Evolutionary conservation across 2,329 filamentous ascomycete genomes (phyloP).

Genomic region (Ascochyta lentis): DNA sequence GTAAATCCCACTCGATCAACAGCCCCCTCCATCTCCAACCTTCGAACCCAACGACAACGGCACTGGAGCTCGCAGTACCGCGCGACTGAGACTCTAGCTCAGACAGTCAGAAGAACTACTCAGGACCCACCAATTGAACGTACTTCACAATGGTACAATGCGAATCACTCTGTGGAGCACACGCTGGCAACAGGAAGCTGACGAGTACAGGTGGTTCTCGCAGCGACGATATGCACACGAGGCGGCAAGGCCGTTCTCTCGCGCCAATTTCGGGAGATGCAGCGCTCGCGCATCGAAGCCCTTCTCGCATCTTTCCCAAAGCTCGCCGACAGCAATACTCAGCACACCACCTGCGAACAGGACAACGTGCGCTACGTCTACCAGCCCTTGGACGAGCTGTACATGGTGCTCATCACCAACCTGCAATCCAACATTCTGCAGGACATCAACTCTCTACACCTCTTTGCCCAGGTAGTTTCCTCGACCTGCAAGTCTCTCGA

Average conservation of each 20-base stretch:
- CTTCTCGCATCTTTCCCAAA: slow-evolving; percentile 97
- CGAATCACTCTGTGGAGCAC: background rate
- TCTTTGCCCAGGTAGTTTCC: slow-evolving; percentile 96
- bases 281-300: slow-evolving; percentile 93
- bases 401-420: slow-evolving; percentile 99
- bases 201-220: slow-evolving; percentile 82
- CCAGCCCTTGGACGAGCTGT: slow-evolving; percentile 97
- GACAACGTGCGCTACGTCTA: slow-evolving; percentile 99
- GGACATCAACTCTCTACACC: slow-evolving; percentile 96
- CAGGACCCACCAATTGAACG: slow-evolving; percentile 12
- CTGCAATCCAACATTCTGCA: slow-evolving; percentile 99
- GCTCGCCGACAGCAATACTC: slow-evolving; percentile 91
- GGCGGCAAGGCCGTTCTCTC: slow-evolving; percentile 98
- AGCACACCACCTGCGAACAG: slow-evolving; percentile 98
- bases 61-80: background rate
- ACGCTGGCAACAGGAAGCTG: slow-evolving; percentile 25
- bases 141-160: slow-evolving; percentile 39
- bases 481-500: slow-evolving; percentile 96
- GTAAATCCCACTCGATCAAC: slow-evolving; percentile 4
- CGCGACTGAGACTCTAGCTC: background rate
- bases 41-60: slow-evolving; percentile 2
- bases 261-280: slow-evolving; percentile 97
- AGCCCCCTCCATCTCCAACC: slow-evolving; percentile 20
- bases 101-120: background rate
- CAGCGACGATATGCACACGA: slow-evolving; percentile 97